Percentiles rank a stretch among this genome's conserved stretches.
phyloP scores from a whole-genome alignment of 768 basidiomycete genomes.

The Tubosaeta sp. region DNA sequence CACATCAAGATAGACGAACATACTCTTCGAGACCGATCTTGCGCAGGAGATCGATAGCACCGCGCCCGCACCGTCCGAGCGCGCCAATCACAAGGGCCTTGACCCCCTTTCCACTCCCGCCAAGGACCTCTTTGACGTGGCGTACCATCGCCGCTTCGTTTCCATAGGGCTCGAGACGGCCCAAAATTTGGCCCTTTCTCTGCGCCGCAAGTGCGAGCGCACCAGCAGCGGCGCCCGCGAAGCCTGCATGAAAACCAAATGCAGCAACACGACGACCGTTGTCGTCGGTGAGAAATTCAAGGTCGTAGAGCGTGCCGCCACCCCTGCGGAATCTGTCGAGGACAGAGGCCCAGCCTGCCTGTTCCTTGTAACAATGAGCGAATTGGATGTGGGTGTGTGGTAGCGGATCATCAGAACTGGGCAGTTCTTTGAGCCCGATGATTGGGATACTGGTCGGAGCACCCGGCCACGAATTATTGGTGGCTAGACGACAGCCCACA shows the following conservation, averaged over 20 bases:
- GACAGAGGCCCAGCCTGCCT: conserved; percentile 87
- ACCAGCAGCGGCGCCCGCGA: conserved; percentile 94
- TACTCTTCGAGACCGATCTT: conserved; percentile 95
- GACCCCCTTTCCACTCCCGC: conserved; percentile 65
- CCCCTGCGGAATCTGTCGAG: conserved; percentile 84
- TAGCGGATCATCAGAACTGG: conserved; percentile 73
- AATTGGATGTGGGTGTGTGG: conserved; percentile 97
- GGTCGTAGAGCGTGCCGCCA: conserved; percentile 83
- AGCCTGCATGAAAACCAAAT: conserved; percentile 97
- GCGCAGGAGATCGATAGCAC: conserved; percentile 91
- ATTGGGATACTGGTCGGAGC: conserved; percentile 76
- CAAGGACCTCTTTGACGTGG: conserved; percentile 61
- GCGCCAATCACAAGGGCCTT: conserved; percentile 95
- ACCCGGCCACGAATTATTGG: conserved; percentile 83
- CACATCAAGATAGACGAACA: conserved; percentile 28
- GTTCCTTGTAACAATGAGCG: conserved; percentile 95
- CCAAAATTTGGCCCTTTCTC: conserved; percentile 55
- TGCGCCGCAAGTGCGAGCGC: conserved; percentile 76
- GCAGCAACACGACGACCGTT: conserved; percentile 90
- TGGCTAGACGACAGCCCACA: conserved; percentile 84
- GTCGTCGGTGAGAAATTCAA: conserved; percentile 90
- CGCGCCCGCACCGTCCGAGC: conserved; percentile 88
- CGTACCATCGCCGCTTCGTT: conserved; percentile 84
- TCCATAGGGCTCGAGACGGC: conserved; percentile 69
- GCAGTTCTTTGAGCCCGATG: conserved; percentile 96